Percentiles rank a stretch among this genome's conserved stretches.
phyloP scores from a whole-genome alignment of 2,329 filamentous ascomycete genomes.

The Epichloe sp. region DNA sequence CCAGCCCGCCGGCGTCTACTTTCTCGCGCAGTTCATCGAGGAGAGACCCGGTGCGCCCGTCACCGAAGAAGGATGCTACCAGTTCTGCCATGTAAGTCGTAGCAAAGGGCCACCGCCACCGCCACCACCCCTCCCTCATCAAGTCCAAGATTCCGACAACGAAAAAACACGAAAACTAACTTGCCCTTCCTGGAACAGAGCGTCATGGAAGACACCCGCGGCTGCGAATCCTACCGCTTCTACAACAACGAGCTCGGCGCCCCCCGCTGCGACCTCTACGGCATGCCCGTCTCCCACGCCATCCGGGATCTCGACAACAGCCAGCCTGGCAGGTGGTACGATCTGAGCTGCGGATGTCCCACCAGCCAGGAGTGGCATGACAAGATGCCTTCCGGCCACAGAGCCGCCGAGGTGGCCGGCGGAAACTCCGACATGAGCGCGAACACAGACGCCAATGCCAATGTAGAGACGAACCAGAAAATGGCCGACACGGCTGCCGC shows the following conservation, averaged over 20 bases:
- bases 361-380: slow-evolving; percentile 9
- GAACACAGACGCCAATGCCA: neutral
- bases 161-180: neutral
- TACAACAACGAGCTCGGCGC: slow-evolving; percentile 17
- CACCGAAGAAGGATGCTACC: slow-evolving; percentile 27
- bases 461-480: neutral
- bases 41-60: slow-evolving; percentile 20
- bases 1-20: slow-evolving; percentile 20
- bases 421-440: too few species aligned
- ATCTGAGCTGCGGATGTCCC: slow-evolving; percentile 24
- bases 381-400: neutral
- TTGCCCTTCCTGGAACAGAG: slow-evolving; percentile 11
- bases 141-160: too few species aligned
- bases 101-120: too few species aligned
- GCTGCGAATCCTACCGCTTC: slow-evolving; percentile 25
- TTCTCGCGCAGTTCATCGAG: slow-evolving; percentile 26
- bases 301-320: slow-evolving; percentile 17
- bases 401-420: neutral
- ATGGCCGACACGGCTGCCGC: neutral
- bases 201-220: slow-evolving; percentile 16
- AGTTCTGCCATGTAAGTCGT: slow-evolving; percentile 25
- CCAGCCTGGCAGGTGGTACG: slow-evolving; percentile 21
- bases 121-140: too few species aligned
- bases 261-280: slow-evolving; percentile 24
- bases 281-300: slow-evolving; percentile 17